These are phyloP conservation scores for Pugionium dolabratum DNA, from an alignment of 345 rosid genomes.

Conservation along the genomic window DNA sequence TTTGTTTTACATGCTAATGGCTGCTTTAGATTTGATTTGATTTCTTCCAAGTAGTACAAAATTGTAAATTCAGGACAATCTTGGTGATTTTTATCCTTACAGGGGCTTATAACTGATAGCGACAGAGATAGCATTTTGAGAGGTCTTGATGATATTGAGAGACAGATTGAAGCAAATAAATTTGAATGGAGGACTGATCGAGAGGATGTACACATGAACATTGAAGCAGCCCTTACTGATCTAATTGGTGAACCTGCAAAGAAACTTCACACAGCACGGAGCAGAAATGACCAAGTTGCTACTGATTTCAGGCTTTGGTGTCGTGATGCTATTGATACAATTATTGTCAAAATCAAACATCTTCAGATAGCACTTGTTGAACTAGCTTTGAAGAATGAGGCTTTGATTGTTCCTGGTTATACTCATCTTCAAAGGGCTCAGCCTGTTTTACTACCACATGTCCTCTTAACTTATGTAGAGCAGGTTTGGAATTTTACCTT, in stretches of 20 bases:
- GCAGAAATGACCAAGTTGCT: conserved; percentile 86
- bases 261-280: conserved; percentile 93
- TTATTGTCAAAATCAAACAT: conserved; percentile 45
- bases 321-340: conserved; percentile 78
- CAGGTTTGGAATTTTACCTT: conserved; percentile 51
- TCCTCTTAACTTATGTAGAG: conserved; percentile 79
- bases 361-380: conserved; percentile 69
- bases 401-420: conserved; percentile 86
- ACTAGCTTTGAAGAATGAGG: conserved; percentile 70
- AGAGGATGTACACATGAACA: conserved; percentile 98
- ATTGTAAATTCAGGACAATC: background rate
- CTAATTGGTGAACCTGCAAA: conserved; percentile 96
- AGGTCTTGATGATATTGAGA: conserved; percentile 82
- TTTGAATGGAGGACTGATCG: conserved; percentile 90
- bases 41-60: background rate
- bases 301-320: conserved; percentile 95
- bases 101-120: conserved; percentile 68
- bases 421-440: conserved; percentile 97
- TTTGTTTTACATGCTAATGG: background rate
- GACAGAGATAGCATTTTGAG: conserved; percentile 70
- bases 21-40: background rate
- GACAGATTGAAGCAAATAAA: conserved; percentile 56
- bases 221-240: conserved; percentile 92
- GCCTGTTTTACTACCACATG: conserved; percentile 87
- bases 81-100: conserved; percentile 8